A percentile compares a stretch with the other conserved stretches of the same genome.
These are phyloP conservation scores for Pezicula neosporulosa DNA, from an alignment of 2,329 filamentous ascomycete species.

Conservation along the genomic window DNA sequence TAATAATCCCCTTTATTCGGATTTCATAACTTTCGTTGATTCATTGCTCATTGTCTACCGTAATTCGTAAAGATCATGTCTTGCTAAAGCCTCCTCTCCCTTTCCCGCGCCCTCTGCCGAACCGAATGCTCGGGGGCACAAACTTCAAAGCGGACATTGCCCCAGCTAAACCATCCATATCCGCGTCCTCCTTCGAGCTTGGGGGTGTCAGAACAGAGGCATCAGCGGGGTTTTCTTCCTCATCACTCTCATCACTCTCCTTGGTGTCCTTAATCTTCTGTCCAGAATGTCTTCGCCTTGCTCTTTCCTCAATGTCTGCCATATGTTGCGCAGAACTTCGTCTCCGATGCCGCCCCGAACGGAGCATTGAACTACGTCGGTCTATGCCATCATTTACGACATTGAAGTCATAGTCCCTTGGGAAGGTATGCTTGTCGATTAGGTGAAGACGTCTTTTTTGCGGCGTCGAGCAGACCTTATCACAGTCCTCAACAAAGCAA, in stretches of 20 bases:
- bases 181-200: conserved; percentile 14
- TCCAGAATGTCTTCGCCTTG: conserved; percentile 14
- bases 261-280: conserved; percentile 5
- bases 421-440: conserved; percentile 93
- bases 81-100: conserved; percentile 27
- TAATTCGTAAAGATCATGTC: neutral
- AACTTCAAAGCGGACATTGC: conserved; percentile 73
- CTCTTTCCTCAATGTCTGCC: conserved; percentile 18
- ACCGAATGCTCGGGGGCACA: conserved; percentile 63
- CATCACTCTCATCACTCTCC: conserved; percentile 23
- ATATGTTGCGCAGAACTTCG: conserved; percentile 40
- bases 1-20: too few relatives aligned
- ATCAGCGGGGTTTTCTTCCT: conserved; percentile 14
- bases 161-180: conserved; percentile 59
- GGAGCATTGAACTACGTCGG: conserved; percentile 73
- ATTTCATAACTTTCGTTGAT: neutral
- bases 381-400: conserved; percentile 90
- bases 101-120: conserved; percentile 41
- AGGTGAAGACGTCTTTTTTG: conserved; percentile 85
- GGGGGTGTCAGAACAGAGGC: conserved; percentile 12
- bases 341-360: conserved; percentile 48
- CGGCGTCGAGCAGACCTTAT: conserved; percentile 76
- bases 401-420: conserved; percentile 82
- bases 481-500: conserved; percentile 88
- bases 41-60: conserved; percentile 8